Conservation (phyloP, 805 yeast species). For the Suhomyces pyralidae region DNA sequence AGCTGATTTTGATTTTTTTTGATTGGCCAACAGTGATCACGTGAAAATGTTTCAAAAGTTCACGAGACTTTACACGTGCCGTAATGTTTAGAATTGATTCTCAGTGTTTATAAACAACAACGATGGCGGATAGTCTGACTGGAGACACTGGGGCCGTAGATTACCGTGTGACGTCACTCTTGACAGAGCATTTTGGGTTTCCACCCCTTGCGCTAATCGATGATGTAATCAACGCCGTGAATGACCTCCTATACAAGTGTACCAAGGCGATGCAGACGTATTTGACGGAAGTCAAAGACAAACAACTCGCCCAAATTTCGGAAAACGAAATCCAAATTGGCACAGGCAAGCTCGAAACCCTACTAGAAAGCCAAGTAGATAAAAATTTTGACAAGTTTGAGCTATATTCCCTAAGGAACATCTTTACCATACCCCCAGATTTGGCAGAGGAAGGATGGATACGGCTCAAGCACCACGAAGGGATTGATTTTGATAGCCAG, state of each 20-base stretch:
- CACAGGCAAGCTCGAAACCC: conserved; percentile 73
- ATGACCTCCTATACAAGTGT: conserved; percentile 78
- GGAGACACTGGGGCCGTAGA: conserved; percentile 12
- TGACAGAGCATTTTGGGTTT: conserved; percentile 84
- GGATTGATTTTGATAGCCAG: conserved; percentile 28
- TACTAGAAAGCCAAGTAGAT: conserved; percentile 73
- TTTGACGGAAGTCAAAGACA: conserved; percentile 29
- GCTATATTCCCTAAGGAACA: conserved; percentile 73
- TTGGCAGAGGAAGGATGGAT: conserved; percentile 65
- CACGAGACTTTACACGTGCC: background rate
- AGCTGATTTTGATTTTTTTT: conserved; percentile 1
- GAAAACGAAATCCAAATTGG: conserved; percentile 69
- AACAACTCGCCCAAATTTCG: conserved; percentile 15
- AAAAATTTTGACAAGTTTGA: conserved; percentile 84
- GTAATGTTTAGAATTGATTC: background rate
- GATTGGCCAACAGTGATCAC: conserved; percentile 4
- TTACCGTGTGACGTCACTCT: conserved; percentile 37
- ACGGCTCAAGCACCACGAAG: conserved; percentile 65
- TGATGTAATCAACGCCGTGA: conserved; percentile 84
- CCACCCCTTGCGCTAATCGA: conserved; percentile 82
- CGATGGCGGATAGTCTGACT: background rate
- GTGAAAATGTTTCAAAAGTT: background rate
- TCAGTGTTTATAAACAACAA: background rate
- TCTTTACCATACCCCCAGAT: conserved; percentile 66
- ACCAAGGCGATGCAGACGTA: conserved; percentile 74